Conservation (phyloP, 129 eudicot genomes). For the Deinandra increscens region DNA sequence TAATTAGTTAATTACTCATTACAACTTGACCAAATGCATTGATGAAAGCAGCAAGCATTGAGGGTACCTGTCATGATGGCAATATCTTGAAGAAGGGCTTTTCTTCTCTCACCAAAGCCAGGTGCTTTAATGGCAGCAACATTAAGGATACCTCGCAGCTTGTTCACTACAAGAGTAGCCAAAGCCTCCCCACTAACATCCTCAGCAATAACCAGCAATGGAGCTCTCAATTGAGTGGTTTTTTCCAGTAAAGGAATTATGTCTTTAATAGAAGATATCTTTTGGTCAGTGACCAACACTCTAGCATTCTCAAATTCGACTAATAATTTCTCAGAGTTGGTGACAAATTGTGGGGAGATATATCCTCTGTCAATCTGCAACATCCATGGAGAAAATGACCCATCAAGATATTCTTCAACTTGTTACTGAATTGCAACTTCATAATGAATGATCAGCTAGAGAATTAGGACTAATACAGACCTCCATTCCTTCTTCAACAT, state of each 20-base stretch:
- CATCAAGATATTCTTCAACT: neutral
- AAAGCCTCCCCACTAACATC: conserved; percentile 85
- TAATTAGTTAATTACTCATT: neutral
- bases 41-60: neutral
- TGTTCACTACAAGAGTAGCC: conserved; percentile 92
- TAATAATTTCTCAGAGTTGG: conserved; percentile 71
- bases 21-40: neutral
- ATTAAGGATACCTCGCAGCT: conserved; percentile 67
- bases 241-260: conserved; percentile 81
- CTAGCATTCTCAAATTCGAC: conserved; percentile 92
- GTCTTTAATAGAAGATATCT: conserved; percentile 80
- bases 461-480: conserved; percentile 31
- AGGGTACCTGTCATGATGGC: conserved; percentile 76
- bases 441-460: neutral
- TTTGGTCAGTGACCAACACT: conserved; percentile 85
- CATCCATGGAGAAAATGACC: neutral
- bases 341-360: conserved; percentile 89
- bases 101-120: conserved; percentile 83
- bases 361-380: conserved; percentile 92
- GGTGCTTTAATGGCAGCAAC: conserved; percentile 92
- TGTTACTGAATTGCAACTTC: neutral
- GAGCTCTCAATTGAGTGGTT: conserved; percentile 79
- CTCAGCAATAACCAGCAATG: conserved; percentile 71
- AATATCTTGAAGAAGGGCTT: conserved; percentile 89
- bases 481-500: conserved; percentile 99